Percentiles rank a stretch among this genome's conserved stretches.
Evolutionary conservation across 805 yeast genomes (phyloP).

Genomic region (Yarrowia phangngaensis): DNA sequence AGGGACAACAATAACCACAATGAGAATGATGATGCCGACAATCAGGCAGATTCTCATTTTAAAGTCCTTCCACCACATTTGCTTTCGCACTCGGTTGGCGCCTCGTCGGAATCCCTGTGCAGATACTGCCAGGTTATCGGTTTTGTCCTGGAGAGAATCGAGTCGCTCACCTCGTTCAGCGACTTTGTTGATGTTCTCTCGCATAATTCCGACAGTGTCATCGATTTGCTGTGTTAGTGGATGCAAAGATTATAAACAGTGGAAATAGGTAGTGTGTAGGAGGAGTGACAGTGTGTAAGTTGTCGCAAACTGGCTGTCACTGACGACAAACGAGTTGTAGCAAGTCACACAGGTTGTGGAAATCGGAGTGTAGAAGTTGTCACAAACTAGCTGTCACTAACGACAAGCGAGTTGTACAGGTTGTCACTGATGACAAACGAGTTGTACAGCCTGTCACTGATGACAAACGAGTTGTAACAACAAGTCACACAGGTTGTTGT

Average conservation of each 20-base stretch:
- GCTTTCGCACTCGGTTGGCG: conserved; percentile 94
- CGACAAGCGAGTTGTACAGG: no score
- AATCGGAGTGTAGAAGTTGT: no score
- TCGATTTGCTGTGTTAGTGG: conserved; percentile 60
- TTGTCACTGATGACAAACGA: no score
- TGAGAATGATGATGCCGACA: conserved; percentile 66
- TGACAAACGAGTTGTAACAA: no score
- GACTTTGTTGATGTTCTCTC: conserved; percentile 92
- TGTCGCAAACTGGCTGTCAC: no score
- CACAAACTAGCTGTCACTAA: no score
- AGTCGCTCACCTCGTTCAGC: conserved; percentile 93
- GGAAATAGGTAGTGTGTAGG: neutral
- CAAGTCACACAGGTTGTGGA: conserved; percentile 28
- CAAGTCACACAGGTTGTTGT: no score
- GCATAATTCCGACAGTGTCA: conserved; percentile 95
- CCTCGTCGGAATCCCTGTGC: conserved; percentile 96
- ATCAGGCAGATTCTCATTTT: conserved; percentile 91
- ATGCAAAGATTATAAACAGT: neutral
- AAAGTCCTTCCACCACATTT: conserved; percentile 99
- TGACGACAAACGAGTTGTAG: neutral
- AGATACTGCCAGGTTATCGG: conserved; percentile 84
- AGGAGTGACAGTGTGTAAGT: neutral
- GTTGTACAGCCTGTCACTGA: no score
- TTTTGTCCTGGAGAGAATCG: conserved; percentile 86
- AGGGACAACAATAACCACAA: conserved; percentile 25